Conservation (phyloP, 2,329 filamentous ascomycete species). For the Moelleriella libera region DNA sequence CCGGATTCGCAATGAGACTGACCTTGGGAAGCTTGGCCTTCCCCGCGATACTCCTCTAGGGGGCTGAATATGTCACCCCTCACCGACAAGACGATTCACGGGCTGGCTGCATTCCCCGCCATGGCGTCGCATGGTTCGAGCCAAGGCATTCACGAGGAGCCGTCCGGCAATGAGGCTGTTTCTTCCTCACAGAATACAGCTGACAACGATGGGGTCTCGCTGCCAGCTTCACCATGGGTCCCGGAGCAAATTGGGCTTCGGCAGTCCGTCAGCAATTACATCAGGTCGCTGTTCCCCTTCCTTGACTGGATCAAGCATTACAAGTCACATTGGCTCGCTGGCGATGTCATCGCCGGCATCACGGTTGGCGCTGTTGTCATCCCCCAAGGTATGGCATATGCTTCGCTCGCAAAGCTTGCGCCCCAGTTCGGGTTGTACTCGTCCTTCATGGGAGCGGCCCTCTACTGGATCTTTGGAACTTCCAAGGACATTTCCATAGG, state of each 20-base stretch:
- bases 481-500: slow-evolving; percentile 98
- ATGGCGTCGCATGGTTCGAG: too few species aligned
- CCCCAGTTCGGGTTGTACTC: slow-evolving; percentile 72
- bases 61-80: too few species aligned
- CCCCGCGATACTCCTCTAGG: too few species aligned
- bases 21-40: too few species aligned
- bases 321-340: slow-evolving; percentile 76
- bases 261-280: neutral
- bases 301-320: slow-evolving; percentile 78
- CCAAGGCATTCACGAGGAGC: too few species aligned
- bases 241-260: neutral
- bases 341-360: slow-evolving; percentile 69
- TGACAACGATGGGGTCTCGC: neutral
- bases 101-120: too few species aligned
- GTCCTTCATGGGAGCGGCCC: slow-evolving; percentile 85
- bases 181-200: too few species aligned
- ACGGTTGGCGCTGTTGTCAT: slow-evolving; percentile 59
- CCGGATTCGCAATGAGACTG: too few species aligned
- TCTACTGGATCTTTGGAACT: slow-evolving; percentile 97
- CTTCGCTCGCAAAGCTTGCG: slow-evolving; percentile 64
- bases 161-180: too few species aligned
- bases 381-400: slow-evolving; percentile 96
- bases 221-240: neutral
- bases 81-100: too few species aligned
- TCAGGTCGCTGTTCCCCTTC: slow-evolving; percentile 68